These are phyloP conservation scores for Verticillium nonalfalfae DNA, from an alignment of 2,329 filamentous ascomycete species.

Conservation along the genomic window DNA sequence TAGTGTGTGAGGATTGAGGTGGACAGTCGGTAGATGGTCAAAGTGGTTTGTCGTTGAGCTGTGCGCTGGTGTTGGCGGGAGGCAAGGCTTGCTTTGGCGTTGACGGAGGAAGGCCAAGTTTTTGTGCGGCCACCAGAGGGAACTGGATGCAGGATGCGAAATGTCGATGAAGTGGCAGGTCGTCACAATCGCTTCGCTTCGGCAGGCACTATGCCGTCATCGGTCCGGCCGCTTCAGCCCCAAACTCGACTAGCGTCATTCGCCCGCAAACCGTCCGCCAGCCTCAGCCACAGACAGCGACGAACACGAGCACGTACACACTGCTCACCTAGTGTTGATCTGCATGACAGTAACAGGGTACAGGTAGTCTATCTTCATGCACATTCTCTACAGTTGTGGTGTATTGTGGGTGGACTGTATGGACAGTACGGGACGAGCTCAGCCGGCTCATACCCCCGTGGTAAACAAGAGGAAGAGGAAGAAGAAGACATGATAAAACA, in stretches of 20 bases:
- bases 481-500: not conserved
- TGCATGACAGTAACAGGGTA: not conserved
- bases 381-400: not conserved
- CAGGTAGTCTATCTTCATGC: not conserved
- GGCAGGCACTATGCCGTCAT: not conserved
- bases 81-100: not conserved
- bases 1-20: not conserved
- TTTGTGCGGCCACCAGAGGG: not conserved
- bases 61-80: not conserved
- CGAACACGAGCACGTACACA: too few species aligned
- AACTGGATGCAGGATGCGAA: not conserved
- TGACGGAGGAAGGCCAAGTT: not conserved
- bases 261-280: not conserved
- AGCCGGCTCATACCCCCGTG: not conserved
- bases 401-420: not conserved
- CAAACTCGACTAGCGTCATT: not conserved
- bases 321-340: too few species aligned
- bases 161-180: not conserved
- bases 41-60: not conserved
- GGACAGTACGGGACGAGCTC: not conserved
- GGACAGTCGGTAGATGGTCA: not conserved
- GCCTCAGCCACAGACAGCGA: not conserved
- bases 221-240: not conserved
- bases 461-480: not conserved
- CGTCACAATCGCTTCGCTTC: not conserved